Evolutionary conservation across 2,329 filamentous ascomycete species (phyloP), one percentile per base, ranked within the genome.

Genomic region (Leptographium flavum): DNA sequence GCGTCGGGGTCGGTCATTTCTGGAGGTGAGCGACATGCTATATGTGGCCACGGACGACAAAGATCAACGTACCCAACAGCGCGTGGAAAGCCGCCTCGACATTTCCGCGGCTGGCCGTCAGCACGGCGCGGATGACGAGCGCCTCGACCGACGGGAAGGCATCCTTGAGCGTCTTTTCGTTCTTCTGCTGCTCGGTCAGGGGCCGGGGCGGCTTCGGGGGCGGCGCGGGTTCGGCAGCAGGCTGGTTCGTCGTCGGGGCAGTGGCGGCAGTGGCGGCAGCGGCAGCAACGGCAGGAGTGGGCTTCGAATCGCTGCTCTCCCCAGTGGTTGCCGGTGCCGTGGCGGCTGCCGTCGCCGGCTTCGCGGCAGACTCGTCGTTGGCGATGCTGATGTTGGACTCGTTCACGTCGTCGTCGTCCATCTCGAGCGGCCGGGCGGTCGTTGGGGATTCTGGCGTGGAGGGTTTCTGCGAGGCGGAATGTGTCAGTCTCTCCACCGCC

Each of bases 11-110:
- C 84, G 50, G 82, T 86, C 82, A 87, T 86, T 55, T 81, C 81
- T 83, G 49, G 54, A 7, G 2, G 38, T 54, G 15, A 54, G 53
- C 27, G 33, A 11, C 5, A 4, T 3, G 2, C 14, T 7, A 23
- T 10, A 6, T n/a, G 28, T 1, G 9, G 39, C n/a, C 19, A 11
- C 13, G 28, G 27, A 41, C 22, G 15, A 42, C 23, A 32, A 19
- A 11, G 17, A 10, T 17, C 7, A 2, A 39, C 72, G 50, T 70
- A 86, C 85, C 84, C 38, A 98, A 72, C 37, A 98, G 73, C 31
- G 92, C 92, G 65, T 95, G 92, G 66, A 98, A 98, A 14, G 92
- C 90, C 28, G 87, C 84, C 62, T 98, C 92, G 40, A 96, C 80
- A 56, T 82, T 79, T 48, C 88, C 90, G 47, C 80, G 74, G 60